Percentiles rank a stretch among this genome's conserved stretches.
These are phyloP conservation scores for Phalaenopsis aphrodite DNA, from an alignment of 106 monocot species.

Conservation along the genomic window DNA sequence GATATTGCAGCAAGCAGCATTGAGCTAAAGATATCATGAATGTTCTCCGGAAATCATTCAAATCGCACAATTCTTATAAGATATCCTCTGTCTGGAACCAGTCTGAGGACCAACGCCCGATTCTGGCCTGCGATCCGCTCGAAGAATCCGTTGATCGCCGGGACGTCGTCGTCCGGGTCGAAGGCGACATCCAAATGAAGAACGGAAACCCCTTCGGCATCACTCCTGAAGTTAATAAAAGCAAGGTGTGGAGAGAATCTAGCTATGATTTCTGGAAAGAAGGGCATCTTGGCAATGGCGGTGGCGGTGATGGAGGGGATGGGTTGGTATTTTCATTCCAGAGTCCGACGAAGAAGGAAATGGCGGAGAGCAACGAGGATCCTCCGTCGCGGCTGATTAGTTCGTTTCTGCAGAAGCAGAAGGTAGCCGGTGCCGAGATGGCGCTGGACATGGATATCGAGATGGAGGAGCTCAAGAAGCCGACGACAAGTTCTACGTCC, in stretches of 20 bases:
- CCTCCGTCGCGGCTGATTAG: conserved; percentile 39
- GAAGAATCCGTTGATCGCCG: not conserved
- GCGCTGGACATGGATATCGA: conserved; percentile 45
- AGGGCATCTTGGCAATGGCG: not conserved
- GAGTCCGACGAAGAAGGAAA: not conserved
- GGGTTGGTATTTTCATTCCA: conserved; percentile 3
- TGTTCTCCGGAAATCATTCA: not conserved
- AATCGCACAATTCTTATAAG: not conserved
- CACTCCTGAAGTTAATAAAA: not conserved
- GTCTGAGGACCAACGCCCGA: conserved; percentile 29
- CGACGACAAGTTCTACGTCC: not conserved
- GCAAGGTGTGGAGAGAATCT: conserved; percentile 14
- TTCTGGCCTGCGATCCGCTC: conserved; percentile 20
- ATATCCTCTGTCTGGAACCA: not conserved
- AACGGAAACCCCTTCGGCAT: no score
- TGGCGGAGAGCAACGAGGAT: conserved; percentile 19
- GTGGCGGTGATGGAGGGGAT: not conserved
- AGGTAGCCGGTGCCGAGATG: conserved; percentile 23
- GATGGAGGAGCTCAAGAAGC: conserved; percentile 43
- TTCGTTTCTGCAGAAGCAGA: conserved; percentile 34
- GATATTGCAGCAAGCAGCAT: no score
- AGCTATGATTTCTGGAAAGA: conserved; percentile 26
- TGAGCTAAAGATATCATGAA: not conserved
- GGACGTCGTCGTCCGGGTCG: conserved; percentile 31
- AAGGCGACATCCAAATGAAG: not conserved